Base-by-base conservation (phyloP, 164 flowering plant species). In the Aristolochia fimbriata region DNA sequence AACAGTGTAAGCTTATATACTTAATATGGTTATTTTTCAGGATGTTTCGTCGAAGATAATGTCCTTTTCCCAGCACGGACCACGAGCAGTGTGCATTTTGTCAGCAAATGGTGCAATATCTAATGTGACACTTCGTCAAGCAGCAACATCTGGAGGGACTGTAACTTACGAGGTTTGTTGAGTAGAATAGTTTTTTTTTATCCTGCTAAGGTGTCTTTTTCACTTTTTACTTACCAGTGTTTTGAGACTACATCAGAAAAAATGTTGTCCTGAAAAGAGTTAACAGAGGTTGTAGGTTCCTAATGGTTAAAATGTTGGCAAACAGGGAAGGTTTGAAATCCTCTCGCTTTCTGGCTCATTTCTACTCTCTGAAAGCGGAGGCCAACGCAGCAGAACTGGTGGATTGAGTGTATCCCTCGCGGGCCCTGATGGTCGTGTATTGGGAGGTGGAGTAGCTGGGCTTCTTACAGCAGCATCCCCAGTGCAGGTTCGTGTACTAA, bases 91-190 rank as follows among this genome's bases (percentile, higher is more conserved):
- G 22, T 92, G 96, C 69, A 80, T 92, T 61, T 74, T 92, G 15
- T 80, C 98, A 54, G 98, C 96, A 56, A 87, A 73, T 77, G 98
- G 98, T 67, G 79, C 93, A 64, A 81, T 89, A 64, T 87, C 97
- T 23, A 92, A 87, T 75, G 98, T 83, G 51, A 92, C 94, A 16
- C 83, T 92, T 11, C 87, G 96, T 48, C 96, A 92, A 65, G 74
- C 91, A 11, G 84, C 92, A 47, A 82, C 94, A 56, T 89, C 93
- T 53, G 98, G 98, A 33, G 96, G 96, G 19, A 87, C 88, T 49
- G 91, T 87, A 19, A 89, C 98, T 66, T 87, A 87, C 60, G 98
- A 92, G 98, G 98, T 89, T 61, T 74, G 75, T 67, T 23, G 49
- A 30, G 52, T 2, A 37, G 47, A 47, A 1, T 24, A 6, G 22